These are phyloP conservation scores for Zymoseptoria ardabiliae DNA, from an alignment of 2,329 filamentous ascomycete species.

Conservation along the genomic window DNA sequence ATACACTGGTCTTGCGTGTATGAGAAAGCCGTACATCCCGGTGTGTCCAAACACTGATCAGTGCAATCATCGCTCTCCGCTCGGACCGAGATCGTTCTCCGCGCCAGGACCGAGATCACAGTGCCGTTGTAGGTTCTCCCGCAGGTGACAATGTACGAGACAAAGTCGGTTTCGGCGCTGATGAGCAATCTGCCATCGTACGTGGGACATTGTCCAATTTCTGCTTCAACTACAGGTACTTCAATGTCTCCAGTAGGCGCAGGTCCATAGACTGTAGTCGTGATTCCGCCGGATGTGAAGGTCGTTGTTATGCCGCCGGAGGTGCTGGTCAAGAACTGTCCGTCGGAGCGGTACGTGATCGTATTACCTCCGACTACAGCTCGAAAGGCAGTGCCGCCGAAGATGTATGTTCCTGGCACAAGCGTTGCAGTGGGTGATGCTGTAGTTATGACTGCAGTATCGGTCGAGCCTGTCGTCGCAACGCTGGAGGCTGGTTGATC, in stretches of 20 bases:
- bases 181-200: neutral
- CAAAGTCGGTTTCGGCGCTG: neutral
- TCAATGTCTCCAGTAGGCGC: neutral
- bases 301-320: neutral
- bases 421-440: no score
- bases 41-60: neutral
- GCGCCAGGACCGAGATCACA: neutral
- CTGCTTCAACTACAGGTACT: neutral
- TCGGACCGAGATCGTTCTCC: neutral
- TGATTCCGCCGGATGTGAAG: neutral
- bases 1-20: neutral
- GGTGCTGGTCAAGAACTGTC: neutral
- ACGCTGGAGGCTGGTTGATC: no score
- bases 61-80: neutral
- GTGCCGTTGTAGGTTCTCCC: neutral
- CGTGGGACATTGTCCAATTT: neutral
- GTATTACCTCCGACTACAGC: neutral
- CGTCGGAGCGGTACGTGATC: neutral
- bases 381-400: no score
- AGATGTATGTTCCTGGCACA: no score
- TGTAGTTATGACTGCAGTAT: no score
- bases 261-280: neutral
- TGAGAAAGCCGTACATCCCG: neutral
- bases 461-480: no score
- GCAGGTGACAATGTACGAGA: neutral